Base-by-base conservation (phyloP, 2,329 filamentous ascomycete species). In the Aspergillus ochraceoroseus region DNA sequence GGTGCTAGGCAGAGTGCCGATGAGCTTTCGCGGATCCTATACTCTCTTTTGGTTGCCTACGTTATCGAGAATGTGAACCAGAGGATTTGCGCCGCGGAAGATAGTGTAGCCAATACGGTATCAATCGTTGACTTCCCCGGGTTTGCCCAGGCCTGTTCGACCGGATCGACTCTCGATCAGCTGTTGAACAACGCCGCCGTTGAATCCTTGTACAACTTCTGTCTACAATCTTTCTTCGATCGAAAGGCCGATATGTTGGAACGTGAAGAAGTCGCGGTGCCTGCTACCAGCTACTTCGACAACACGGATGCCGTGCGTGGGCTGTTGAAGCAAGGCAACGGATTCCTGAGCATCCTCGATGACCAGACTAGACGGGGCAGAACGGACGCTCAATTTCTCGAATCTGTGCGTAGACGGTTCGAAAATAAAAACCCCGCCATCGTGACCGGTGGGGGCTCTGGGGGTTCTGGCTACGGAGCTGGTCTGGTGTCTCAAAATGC, bases 81-180 rank as follows among this genome's bases (percentile, higher is more conserved):
- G 62, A 82, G 79, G 47, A 79, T 94, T 6, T 96, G 89, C 57
- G 88, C 89, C 0, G 71, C 82, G 0, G 90, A 96, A 56, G 90
- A 95, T 37, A 73, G 83, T 13, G 86, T 98, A 40, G 85, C 80
- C 40, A 98, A 98, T 70, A 98, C 92, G 0, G 78, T 98, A 41
- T 94, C 89, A 4, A 82, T 98, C 38, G 82, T 98, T 37, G 92
- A 98, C 63, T 98, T 98, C 68, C 92, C 92, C 0, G 92, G 92
- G 13, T 98, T 98, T 62, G 76, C 88, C 8, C 87, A 94, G 62
- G 81, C 86, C 46, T 76, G 83, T 0, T 80, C 87, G 0, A 95
- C 92, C 0, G 81, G 83, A 12, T 95, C 87, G 1, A 77, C 83
- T 0, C 75, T 98, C 7, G 92, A 98, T 52, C 92, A 96, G 67